These are phyloP conservation scores for Parasarocladium wereldwijsianum DNA, from an alignment of 2,329 filamentous ascomycete genomes.

Conservation along the genomic window DNA sequence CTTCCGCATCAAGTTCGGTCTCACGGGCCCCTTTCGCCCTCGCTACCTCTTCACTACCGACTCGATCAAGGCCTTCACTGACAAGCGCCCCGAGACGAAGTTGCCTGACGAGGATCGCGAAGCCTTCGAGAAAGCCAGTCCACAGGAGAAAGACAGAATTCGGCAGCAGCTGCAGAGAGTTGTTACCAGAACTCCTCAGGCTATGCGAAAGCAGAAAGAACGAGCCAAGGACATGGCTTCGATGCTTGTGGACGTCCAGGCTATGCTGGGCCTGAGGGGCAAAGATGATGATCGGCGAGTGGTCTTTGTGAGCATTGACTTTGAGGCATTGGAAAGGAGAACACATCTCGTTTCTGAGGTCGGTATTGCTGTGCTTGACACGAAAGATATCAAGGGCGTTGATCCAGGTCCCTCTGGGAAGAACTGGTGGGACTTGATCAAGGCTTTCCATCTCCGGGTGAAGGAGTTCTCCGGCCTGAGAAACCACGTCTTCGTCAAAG, in stretches of 20 bases:
- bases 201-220: too few relatives aligned
- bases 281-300: constrained; percentile 8
- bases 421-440: constrained; percentile 54
- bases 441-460: constrained; percentile 63
- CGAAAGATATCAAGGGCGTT: constrained; percentile 32
- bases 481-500: constrained; percentile 55
- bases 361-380: constrained; percentile 71
- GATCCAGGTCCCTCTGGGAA: constrained; percentile 45
- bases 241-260: constrained; percentile 48
- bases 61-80: constrained; percentile 17
- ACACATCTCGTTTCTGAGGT: constrained; percentile 65
- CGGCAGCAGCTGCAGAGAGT: too few relatives aligned
- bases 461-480: constrained; percentile 48
- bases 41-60: constrained; percentile 40
- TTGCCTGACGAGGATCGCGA: constrained; percentile 18
- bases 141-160: too few relatives aligned
- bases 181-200: too few relatives aligned
- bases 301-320: constrained; percentile 66
- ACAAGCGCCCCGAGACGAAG: constrained; percentile 20
- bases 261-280: constrained; percentile 49
- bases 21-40: constrained; percentile 46
- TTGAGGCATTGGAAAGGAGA: constrained; percentile 64
- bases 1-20: constrained; percentile 47
- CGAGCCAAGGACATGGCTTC: constrained; percentile 11
- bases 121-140: constrained; percentile 14